Evolutionary conservation across 169 alveolate species (phyloP), one percentile per base, ranked within the genome.

Genomic region (Ichthyophthirius multifiliis): DNA sequence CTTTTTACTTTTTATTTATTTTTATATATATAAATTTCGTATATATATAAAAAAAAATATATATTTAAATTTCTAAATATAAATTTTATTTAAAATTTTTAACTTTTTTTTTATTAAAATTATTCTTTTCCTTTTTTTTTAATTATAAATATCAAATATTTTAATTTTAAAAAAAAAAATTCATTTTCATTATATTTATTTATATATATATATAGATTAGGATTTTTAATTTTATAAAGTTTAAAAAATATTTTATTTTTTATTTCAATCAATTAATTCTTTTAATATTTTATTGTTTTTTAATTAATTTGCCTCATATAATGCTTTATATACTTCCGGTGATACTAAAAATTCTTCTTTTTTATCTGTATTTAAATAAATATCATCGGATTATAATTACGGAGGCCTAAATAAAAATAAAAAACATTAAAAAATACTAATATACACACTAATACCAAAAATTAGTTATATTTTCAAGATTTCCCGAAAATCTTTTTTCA

Each of bases 401-500:
- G 71, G 71, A 27, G 71, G 71, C 71, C 71, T 55, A 27, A 27
- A 27, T 27, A 15, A 27, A 1, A 10, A 1, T 20, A 55, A 16
- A 1, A 20, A 55, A 18, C 23, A 27, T 55, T 20, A 23, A 6
- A 55, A 10, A 55, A 55, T 4, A 10, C 10, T 1, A 12, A 0
- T 13, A 10, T 0, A 20, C 13, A 20, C 12, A 20, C 15, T 45
- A 55, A 10, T 55, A 55, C 71, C 71, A 55, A 27, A 39, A 55
- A 6, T 23, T 20, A 10, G 23, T 39, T 10, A 18, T 73, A 47
- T 71, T 55, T 30, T 7, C 39, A 5, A 47, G 7, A 23, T 4
- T 10, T 15, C 86, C 86, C 6, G 82, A 81, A 81, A 71, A 81
- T 41, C 43, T 67, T n/a, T 23, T 12, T 73, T 81, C 86, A 35